A percentile compares a stretch with the other conserved stretches of the same genome.
Conservation (phyloP, 108 stramenopile genomes). For the Nitzschia putrida region DNA sequence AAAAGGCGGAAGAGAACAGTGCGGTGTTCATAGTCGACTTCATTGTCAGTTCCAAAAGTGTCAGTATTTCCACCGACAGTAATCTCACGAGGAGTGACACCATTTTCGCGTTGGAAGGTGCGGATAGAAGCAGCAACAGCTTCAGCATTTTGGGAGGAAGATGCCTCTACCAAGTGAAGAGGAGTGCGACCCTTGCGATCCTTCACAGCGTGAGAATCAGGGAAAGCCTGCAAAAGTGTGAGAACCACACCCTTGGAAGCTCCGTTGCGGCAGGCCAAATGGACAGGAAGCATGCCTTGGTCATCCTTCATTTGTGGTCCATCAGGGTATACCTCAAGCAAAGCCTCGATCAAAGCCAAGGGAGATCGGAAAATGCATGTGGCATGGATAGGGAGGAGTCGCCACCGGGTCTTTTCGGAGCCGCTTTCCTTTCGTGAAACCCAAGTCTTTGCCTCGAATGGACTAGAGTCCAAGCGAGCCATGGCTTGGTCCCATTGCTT, state of each 20-base stretch:
- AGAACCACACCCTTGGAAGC: constrained; percentile 84
- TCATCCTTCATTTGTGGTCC: constrained; percentile 83
- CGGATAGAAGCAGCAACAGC: constrained; percentile 69
- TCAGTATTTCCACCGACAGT: neutral
- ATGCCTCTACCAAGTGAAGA: constrained; percentile 66
- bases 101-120: constrained; percentile 48
- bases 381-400: constrained; percentile 80
- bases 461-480: constrained; percentile 58
- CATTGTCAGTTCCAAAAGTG: constrained; percentile 26
- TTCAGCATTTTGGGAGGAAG: constrained; percentile 77
- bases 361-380: constrained; percentile 80
- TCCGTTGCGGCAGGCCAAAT: constrained; percentile 85
- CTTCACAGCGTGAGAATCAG: constrained; percentile 57
- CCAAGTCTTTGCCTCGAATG: constrained; percentile 79
- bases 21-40: constrained; percentile 88
- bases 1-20: constrained; percentile 80
- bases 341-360: constrained; percentile 67
- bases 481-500: constrained; percentile 84
- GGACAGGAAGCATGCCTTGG: constrained; percentile 88
- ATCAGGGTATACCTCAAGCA: constrained; percentile 72
- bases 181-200: constrained; percentile 84
- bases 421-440: constrained; percentile 64
- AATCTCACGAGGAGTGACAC: neutral
- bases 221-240: constrained; percentile 70
- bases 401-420: constrained; percentile 68